Percentiles rank a stretch among this genome's conserved stretches.
Evolutionary conservation across 768 basidiomycete genomes (phyloP).

Genomic region (Hypsizygus marmoreus): DNA sequence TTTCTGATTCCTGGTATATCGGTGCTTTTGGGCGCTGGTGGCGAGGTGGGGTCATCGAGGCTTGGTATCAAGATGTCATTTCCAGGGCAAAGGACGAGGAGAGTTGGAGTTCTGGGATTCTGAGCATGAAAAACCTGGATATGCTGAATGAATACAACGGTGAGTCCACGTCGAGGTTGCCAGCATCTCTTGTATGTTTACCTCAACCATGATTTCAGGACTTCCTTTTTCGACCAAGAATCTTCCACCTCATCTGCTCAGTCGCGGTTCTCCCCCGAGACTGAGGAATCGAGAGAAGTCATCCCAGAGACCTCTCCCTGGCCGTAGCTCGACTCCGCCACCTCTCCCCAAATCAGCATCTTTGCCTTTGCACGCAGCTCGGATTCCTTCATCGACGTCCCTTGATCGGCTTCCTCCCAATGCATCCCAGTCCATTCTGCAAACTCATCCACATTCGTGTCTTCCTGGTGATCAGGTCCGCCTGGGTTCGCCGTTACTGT

Average conservation of each 20-base stretch:
- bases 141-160: conserved; percentile 68
- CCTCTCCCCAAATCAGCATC: conserved; percentile 83
- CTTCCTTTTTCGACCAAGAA: conserved; percentile 54
- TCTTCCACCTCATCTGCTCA: conserved; percentile 41
- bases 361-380: conserved; percentile 71
- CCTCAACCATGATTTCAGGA: conserved; percentile 31
- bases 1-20: conserved; percentile 85
- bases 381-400: conserved; percentile 33
- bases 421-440: conserved; percentile 25
- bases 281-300: conserved; percentile 60
- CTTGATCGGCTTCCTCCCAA: conserved; percentile 31
- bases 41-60: conserved; percentile 77
- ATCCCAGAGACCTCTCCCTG: conserved; percentile 42
- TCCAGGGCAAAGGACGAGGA: conserved; percentile 67
- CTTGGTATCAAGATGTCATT: conserved; percentile 76
- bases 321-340: conserved; percentile 75
- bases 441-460: conserved; percentile 29
- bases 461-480: conserved; percentile 29
- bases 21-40: conserved; percentile 93
- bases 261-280: conserved; percentile 54
- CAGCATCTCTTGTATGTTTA: conserved; percentile 5
- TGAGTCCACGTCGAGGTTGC: conserved; percentile 32
- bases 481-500: conserved; percentile 31
- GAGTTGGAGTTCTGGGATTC: conserved; percentile 75
- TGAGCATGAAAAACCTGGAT: conserved; percentile 75